A percentile compares a stretch with the other conserved stretches of the same genome.
phyloP scores from a whole-genome alignment of 306 rosid genomes.

The Begonia masoniana region DNA sequence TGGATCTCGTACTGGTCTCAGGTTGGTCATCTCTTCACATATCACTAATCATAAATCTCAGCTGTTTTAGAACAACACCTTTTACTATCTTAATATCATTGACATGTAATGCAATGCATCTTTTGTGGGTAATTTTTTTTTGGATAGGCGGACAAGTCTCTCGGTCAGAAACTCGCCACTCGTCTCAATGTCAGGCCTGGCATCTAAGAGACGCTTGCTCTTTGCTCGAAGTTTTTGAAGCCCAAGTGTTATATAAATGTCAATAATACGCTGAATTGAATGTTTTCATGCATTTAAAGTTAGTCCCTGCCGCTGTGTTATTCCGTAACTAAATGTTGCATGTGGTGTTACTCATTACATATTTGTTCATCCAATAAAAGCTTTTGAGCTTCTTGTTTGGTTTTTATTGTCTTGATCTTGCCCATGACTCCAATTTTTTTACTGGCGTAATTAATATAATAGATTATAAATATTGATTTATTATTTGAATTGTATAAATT shows the following conservation, averaged over 20 bases:
- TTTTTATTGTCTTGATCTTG: no score
- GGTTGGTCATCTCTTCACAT: slow-evolving; percentile 27
- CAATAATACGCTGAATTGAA: no score
- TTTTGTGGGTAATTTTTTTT: neutral
- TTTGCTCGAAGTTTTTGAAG: neutral
- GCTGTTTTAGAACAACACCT: neutral
- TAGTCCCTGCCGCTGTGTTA: slow-evolving; percentile 2
- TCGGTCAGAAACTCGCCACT: slow-evolving; percentile 86
- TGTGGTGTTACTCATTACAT: neutral
- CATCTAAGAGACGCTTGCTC: neutral
- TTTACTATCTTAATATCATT: neutral
- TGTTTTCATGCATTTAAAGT: neutral
- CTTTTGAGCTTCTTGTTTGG: neutral
- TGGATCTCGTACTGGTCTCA: slow-evolving; percentile 88
- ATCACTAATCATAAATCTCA: slow-evolving; percentile 2
- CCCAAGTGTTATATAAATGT: no score
- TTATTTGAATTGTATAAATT: no score
- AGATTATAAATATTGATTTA: no score
- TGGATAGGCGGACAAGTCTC: slow-evolving; percentile 16
- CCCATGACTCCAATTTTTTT: no score
- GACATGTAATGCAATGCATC: slow-evolving; percentile 6
- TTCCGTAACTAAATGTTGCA: slow-evolving; percentile 6
- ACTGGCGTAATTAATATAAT: no score
- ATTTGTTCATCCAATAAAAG: slow-evolving; percentile 6
- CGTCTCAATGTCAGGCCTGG: slow-evolving; percentile 40